Base-by-base conservation (phyloP, 495 filamentous ascomycete species). In the Xylaria longipes region DNA sequence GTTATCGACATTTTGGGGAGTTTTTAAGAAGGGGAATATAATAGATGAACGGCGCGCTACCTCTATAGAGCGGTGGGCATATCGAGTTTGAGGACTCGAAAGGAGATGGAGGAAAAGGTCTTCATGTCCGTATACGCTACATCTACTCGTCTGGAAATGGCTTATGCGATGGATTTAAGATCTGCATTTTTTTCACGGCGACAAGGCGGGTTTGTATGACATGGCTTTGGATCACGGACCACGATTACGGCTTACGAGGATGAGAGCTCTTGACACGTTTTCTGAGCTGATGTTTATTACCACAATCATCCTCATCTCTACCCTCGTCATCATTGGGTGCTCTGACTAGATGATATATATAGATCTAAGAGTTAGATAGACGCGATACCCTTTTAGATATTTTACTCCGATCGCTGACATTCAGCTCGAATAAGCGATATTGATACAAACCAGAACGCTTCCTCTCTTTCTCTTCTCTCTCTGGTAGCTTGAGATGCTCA, bases 381-480 rank as follows among this genome's bases (percentile, higher is more conserved):
- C 52, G 52, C 43, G 63, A 66, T 69, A 69, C 67, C 67, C 67
- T 61, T 45, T 68, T 27, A 15, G 52, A 35, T 31, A n/a, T 2
- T 54, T 15, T 58, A 35, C 25, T 20, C 41, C 27, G 39, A 68
- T 52, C 17, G 35, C 8, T 60, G n/a, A 17, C 31, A 60, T 60
- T 60, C 3, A 27, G 60, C 37, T 20, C 4, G 22, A 43, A 29
- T 43, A 35, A 39, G 57, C 5, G 39, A 37, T 60, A 20, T 35
- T 37, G n/a, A 35, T 37, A n/a, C 2, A 37, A 12, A 60, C 5
- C 57, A 9, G 14, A 33, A 5, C 1, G 5, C 20, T 56, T 54
- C 1, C 8, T 67, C 50, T 27, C 33, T 29, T 31, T 6, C 15
- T 46, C 41, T 31, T 48, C 31, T 50, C 22, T 37, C 17, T 22